Evolutionary conservation across 2,329 filamentous ascomycete genomes (phyloP), one percentile per base, ranked within the genome.

Genomic region (Clarireedia monteithiana): DNA sequence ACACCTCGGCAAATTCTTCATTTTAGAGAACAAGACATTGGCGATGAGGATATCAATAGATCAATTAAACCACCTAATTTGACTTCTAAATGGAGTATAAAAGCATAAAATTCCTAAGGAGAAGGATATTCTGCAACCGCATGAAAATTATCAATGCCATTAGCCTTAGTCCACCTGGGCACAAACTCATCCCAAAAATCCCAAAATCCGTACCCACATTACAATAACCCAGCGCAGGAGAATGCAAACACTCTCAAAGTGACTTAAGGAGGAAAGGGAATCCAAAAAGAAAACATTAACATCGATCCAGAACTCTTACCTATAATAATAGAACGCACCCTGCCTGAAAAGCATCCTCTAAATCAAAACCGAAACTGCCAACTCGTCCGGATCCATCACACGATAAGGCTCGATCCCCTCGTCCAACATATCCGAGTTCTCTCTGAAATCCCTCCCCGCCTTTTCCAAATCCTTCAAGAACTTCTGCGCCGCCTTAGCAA

Each of bases 401-500:
- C 14, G 30, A 45, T 55, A 50, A 4, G 46, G 39, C 15, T 17
- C 47, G 12, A 50, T 50, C 9, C 53, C 53, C 17, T 26, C 38
- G 30, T 42, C 47, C 44, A 57, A 40, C 26, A 42, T 47, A 12
- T 53, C 27, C 0, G 30, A 34, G 55, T 57, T 57, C 38, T 45
- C 34, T 26, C 38, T 38, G 4, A 57, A 57, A 4, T 39, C 26
- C 6, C 27, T 38, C 4, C 27, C 50, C 36, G 51, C 44, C 4
- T 38, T n/a, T 2, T 54, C 20, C 2, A 57, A 30, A 48, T 57
- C 51, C 2, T 12, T 17, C 12, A 54, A 17, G n/a, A 55, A 49
- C 4, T 54, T 53, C 30, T 57, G 38, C 5, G 55, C 55, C 12
- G 50, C 50, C 15, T 15, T 36, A 15, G 15, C 23, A 2, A 50